Evolutionary conservation across 495 filamentous ascomycete genomes (phyloP), one percentile per base, ranked within the genome.

Genomic region (Hypomontagnella submonticulosa): DNA sequence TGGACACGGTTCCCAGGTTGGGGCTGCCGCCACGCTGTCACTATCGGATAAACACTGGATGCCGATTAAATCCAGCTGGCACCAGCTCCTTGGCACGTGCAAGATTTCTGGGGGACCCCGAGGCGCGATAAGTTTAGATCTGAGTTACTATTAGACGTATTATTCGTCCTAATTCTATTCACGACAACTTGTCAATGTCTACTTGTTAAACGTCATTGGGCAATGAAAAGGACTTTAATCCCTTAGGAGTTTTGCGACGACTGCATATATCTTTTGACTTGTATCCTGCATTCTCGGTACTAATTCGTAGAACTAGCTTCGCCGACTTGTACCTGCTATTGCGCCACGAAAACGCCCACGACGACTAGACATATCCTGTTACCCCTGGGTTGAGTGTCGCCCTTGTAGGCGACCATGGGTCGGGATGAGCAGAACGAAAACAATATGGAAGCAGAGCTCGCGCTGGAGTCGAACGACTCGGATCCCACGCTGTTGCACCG

Each of bases 381-480:
- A 47, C 27, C 32, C 27, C 46, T 40, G 50, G 37, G 48, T 20
- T 32, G 32, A 36, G 56, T 46, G 53, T 63, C 72, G 70, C 70
- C 58, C 63, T 57, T 40, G 41, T 57, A 55, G 72, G 70, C 67
- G 72, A 81, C 59, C 38, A 81, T 82, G 80, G 79, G 72, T 66
- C 74, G 71, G 69, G 79, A 81, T 81, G 79, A 72, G 33, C 76
- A 75, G 51, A 71, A 46, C 48, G 58, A 65, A 56, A 60, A 56
- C 44, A 66, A 55, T 62, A 76, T 80, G 78, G 80, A 77, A 51
- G 63, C 67, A 60, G 61, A 67, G 55, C 59, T 69, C 55, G 52
- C 69, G 36, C 60, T 69, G 52, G 65, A 61, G 38, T 63, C 63
- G 13, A 53, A 41, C 40, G 65, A 42, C 56, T 34, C 41, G 37